phyloP scores from a whole-genome alignment of 805 yeast species.

The Candida silvicultrix region DNA sequence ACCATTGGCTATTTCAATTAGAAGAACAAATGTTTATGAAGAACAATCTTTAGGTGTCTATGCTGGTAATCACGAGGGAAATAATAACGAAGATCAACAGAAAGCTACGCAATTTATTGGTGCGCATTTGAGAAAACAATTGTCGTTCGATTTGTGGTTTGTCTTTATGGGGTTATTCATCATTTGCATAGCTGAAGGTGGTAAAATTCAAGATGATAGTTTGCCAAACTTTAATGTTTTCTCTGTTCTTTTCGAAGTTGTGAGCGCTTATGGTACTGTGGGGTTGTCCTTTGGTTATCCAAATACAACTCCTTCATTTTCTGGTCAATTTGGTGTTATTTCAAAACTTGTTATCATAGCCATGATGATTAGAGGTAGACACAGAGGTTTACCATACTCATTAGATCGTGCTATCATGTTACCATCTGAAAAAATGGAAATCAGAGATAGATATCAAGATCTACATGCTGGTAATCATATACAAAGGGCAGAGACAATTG shows the following conservation, averaged over 20 bases:
- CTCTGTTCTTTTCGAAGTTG: slow-evolving; percentile 75
- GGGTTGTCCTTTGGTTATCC: slow-evolving; percentile 89
- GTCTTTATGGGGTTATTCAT: slow-evolving; percentile 79
- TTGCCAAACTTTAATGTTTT: slow-evolving; percentile 58
- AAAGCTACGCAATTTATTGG: slow-evolving; percentile 64
- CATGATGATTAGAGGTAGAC: slow-evolving; percentile 91
- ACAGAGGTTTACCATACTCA: slow-evolving; percentile 91
- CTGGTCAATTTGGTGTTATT: slow-evolving; percentile 61
- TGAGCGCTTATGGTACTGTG: slow-evolving; percentile 95
- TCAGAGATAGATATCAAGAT: slow-evolving; percentile 44
- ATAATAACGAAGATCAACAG: slow-evolving; percentile 23
- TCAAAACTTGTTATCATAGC: slow-evolving; percentile 84
- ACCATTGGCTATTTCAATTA: slow-evolving; percentile 92
- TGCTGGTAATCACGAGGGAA: slow-evolving; percentile 24
- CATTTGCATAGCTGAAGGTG: slow-evolving; percentile 81
- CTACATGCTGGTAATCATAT: slow-evolving; percentile 15
- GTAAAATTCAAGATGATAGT: slow-evolving; percentile 40
- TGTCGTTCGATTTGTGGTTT: slow-evolving; percentile 94
- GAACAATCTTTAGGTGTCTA: slow-evolving; percentile 96
- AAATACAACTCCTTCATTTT: slow-evolving; percentile 56
- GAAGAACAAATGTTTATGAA: slow-evolving; percentile 96
- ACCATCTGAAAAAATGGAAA: slow-evolving; percentile 60
- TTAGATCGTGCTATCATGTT: slow-evolving; percentile 91
- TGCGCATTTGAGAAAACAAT: slow-evolving; percentile 83
- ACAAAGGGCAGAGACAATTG: slow-evolving; percentile 16